Evolutionary conservation across 345 rosid species (phyloP), one percentile per base, ranked within the genome.

Genomic region (Arabidopsis suecica): DNA sequence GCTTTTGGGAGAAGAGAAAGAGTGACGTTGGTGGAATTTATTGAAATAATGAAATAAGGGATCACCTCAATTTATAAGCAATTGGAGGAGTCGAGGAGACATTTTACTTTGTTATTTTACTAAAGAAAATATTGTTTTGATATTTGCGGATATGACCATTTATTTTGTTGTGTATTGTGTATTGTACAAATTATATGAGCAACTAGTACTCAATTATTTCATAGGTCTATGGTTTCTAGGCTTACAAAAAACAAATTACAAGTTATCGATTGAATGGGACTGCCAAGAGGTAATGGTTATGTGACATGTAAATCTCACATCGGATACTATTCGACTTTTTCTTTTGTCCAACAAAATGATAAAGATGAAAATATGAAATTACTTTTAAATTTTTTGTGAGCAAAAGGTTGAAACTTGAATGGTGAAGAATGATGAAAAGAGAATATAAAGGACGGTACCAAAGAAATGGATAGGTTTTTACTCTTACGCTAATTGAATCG

Each of bases 251-350:
- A 38, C 79, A 59, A 59, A 28, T 37, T 45, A 50, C 73, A 75
- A 68, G 38, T 51, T 66, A 68, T 37, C 23, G 71, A 42, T 44
- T 69, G 65, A 45, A 14, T 69, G 65, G 33, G 65, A 57, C 55
- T 69, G 23, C 20, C 36, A 23, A 69, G 58, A 53, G 70, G 65
- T 69, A 76, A 63, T 69, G 79, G 56, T 68, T 61, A 76, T 33
- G 65, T 62, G 79, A 76, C 65, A 69, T 76, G 69, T 61, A 62
- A 47, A 76, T 76, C 75, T 76, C 80, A 76, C 80, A 69, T 76
- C 75, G 75, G 75, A 56, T 69, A 48, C 80, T 76, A 69, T 62
- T 61, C 42, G n/a, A 76, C 54, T 50, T 76, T 75, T 50, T 34
- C 71, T 42, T 41, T 69, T 69, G 65, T 54, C 80, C 70, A 25